These are phyloP conservation scores for Triangularia verruculosa DNA, from an alignment of 2,329 filamentous ascomycete species.

Conservation along the genomic window DNA sequence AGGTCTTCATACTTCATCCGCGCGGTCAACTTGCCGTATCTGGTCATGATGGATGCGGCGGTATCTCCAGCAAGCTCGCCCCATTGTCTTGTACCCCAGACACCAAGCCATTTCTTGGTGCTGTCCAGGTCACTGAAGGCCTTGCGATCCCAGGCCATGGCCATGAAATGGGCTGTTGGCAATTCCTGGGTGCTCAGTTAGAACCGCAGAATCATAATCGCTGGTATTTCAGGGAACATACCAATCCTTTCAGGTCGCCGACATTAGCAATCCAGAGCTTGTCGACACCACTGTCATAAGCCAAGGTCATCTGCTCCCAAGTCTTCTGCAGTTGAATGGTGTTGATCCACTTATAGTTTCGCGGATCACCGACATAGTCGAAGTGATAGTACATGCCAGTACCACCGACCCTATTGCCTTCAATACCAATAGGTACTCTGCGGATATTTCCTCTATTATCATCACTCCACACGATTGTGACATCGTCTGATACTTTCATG, in stretches of 20 bases:
- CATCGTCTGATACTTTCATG: slow-evolving; percentile 57
- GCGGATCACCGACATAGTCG: slow-evolving; percentile 56
- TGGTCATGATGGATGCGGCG: slow-evolving; percentile 49
- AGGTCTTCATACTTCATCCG: slow-evolving; percentile 38
- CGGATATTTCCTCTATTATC: slow-evolving; percentile 62
- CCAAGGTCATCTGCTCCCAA: slow-evolving; percentile 62
- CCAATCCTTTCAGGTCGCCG: slow-evolving; percentile 58
- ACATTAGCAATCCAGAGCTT: slow-evolving; percentile 63
- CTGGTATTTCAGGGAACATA: slow-evolving; percentile 12
- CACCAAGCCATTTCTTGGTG: slow-evolving; percentile 43
- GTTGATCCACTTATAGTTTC: slow-evolving; percentile 63
- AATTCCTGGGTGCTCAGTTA: slow-evolving; percentile 37
- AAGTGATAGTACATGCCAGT: slow-evolving; percentile 59
- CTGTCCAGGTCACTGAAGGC: slow-evolving; percentile 34
- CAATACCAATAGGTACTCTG: slow-evolving; percentile 53
- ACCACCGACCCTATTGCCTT: slow-evolving; percentile 52
- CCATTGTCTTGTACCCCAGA: slow-evolving; percentile 50
- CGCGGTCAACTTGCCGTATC: slow-evolving; percentile 37
- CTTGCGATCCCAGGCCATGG: slow-evolving; percentile 52
- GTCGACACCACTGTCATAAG: slow-evolving; percentile 51
- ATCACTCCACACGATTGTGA: slow-evolving; percentile 61
- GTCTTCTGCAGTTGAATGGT: slow-evolving; percentile 64
- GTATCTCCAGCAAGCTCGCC: slow-evolving; percentile 41
- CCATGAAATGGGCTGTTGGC: slow-evolving; percentile 52
- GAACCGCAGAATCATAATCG: not conserved